These are phyloP conservation scores for Boletus rubroflammeus DNA, from an alignment of 768 basidiomycete genomes.

Conservation along the genomic window DNA sequence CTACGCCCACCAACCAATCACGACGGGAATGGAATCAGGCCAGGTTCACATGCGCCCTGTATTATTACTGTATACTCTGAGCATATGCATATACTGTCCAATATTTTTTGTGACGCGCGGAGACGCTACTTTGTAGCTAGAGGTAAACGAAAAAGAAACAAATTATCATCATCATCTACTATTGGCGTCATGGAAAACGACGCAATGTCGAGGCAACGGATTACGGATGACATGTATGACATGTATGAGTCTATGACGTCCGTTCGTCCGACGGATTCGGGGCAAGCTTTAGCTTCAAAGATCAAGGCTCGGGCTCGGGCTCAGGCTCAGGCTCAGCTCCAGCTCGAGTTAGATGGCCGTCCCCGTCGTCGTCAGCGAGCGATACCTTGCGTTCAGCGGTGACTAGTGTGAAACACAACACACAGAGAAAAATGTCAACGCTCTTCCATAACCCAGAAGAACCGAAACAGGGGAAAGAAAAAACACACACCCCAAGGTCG, in stretches of 20 bases:
- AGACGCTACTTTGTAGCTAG: neutral
- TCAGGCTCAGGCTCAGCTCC: neutral
- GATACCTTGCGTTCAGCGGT: conserved; percentile 54
- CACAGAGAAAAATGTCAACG: neutral
- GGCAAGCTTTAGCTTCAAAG: neutral
- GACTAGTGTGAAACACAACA: conserved; percentile 31
- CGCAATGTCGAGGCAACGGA: neutral
- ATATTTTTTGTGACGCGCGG: neutral
- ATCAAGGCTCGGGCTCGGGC: neutral
- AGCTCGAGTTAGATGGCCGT: neutral
- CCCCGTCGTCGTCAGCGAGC: neutral
- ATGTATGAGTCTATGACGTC: neutral
- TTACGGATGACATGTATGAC: neutral
- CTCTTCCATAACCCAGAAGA: neutral
- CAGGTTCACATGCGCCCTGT: conserved; percentile 10
- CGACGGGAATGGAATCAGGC: conserved; percentile 6
- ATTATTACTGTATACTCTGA: conserved; percentile 26
- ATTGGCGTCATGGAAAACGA: too few species aligned
- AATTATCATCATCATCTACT: neutral
- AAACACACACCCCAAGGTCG: conserved; percentile 77
- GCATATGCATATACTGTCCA: conserved; percentile 13
- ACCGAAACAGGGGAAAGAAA: too few species aligned
- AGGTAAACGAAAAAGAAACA: neutral
- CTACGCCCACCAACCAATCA: neutral
- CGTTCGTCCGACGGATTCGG: neutral